Evolutionary conservation across 148 eudicot species (phyloP), one percentile per base, ranked within the genome.

Genomic region (Dianthus caryophyllus): DNA sequence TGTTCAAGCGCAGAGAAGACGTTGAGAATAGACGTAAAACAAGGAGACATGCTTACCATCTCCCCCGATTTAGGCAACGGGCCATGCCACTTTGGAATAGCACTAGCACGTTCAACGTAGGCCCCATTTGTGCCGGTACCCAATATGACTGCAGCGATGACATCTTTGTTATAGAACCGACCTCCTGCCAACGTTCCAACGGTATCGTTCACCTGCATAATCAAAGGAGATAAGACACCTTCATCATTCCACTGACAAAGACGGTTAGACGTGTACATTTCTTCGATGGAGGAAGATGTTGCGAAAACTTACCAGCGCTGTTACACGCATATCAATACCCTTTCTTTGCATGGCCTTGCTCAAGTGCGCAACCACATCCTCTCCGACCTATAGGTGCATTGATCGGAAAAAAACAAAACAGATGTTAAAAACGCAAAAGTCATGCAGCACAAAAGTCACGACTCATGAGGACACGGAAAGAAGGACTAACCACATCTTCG

Each of bases 121-220:
- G 98, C 98, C 68, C 96, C 98, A 82, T 94, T 94, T 57, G 98
- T 94, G 78, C 98, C 98, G 44, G 98, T 94, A 70, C 98, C 98
- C 76, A 94, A 82, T 55, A 94, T 94, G 31, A 94, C 90, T 70
- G 97, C 97, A 48, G 96, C 97, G 68, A 86, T 73, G 25, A 90
- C 98, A 79, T 94, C 78, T 29, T 72, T 67, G 44, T 88, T 57
- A 29, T 65, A 17, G 68, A 81, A 90, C 68, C 87, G 76, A 50
- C 98, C 98, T 70, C 97, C 95, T 41, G 98, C 98, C 67, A 94
- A 73, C 21, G 98, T 90, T 73, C 98, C 98, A 69, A 94, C 88
- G 22, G 98, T 90, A 78, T 94, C 98, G 67, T 94, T 94, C 64
- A 94, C 96, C 98, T 94, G 84, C 43, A 36, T 10, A 53, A 75